A percentile compares a stretch with the other conserved stretches of the same genome.
phyloP scores from a whole-genome alignment of 2,329 filamentous ascomycete species.

The Diplodia corticola region DNA sequence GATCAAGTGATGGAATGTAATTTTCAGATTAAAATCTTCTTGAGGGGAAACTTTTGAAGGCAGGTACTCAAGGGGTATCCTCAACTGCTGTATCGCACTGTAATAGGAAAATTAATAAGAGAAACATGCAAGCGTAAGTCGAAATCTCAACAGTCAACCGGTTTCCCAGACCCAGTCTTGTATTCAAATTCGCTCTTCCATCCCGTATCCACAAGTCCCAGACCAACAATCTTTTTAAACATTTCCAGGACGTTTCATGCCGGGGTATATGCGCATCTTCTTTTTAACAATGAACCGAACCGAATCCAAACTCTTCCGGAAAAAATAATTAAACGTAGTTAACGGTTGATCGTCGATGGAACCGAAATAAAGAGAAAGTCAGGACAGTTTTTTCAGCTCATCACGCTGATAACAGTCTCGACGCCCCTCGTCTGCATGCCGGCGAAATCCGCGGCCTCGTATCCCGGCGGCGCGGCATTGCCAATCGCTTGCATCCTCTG shows the following conservation, averaged over 20 bases:
- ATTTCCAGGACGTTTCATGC: background rate
- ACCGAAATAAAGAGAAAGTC: no score
- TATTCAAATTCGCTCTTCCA: background rate
- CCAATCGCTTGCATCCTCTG: background rate
- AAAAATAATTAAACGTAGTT: background rate
- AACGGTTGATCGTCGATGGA: background rate
- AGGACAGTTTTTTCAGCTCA: background rate
- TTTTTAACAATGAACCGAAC: background rate
- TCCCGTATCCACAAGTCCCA: background rate
- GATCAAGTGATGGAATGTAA: background rate
- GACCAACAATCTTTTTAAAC: background rate
- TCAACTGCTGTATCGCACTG: background rate
- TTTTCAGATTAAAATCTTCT: background rate
- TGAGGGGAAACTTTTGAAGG: background rate
- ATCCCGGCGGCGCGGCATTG: background rate
- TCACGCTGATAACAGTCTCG: background rate
- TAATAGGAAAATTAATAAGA: background rate
- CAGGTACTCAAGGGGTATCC: slow-evolving; percentile 1
- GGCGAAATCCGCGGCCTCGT: background rate
- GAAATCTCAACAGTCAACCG: background rate
- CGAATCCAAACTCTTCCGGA: background rate
- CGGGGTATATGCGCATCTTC: background rate
- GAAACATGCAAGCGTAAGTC: background rate
- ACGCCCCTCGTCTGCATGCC: background rate
- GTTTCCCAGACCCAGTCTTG: background rate